Conservation (phyloP, 1,139 yeast species). For the Hansenula lynferdii region DNA sequence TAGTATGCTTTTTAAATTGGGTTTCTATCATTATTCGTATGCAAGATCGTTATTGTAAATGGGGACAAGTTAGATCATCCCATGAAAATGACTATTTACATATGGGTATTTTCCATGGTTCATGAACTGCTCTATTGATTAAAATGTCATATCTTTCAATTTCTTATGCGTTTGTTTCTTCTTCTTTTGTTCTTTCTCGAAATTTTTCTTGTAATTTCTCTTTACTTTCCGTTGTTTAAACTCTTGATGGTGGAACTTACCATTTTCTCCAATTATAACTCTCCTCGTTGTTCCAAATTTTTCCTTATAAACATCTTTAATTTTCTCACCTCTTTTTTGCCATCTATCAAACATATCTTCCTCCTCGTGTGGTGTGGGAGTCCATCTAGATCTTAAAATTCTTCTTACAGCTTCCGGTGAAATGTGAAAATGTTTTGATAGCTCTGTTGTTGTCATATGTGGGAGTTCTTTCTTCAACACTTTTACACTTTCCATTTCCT, state of each 20-base stretch:
- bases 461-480: conserved; percentile 55
- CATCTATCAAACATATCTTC: conserved; percentile 43
- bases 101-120: no score
- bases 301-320: conserved; percentile 18
- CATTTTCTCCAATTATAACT: background rate
- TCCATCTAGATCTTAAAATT: conserved; percentile 74
- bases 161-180: no score
- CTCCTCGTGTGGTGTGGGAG: conserved; percentile 53
- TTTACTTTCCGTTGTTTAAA: no score
- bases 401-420: conserved; percentile 85
- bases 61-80: no score
- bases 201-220: no score
- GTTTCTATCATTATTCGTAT: no score
- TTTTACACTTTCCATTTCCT: conserved; percentile 64
- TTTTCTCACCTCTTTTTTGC: conserved; percentile 37
- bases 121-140: no score
- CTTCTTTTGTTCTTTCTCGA: no score
- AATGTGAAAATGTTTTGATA: conserved; percentile 61
- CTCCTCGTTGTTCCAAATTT: background rate
- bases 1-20: no score
- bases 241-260: background rate
- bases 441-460: conserved; percentile 48
- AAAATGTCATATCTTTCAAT: no score
- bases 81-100: no score
- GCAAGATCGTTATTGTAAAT: no score